Evolutionary conservation across 371 early-diverging fungal species (phyloP).

Genomic region (Quaeritorhiza haematococci): DNA sequence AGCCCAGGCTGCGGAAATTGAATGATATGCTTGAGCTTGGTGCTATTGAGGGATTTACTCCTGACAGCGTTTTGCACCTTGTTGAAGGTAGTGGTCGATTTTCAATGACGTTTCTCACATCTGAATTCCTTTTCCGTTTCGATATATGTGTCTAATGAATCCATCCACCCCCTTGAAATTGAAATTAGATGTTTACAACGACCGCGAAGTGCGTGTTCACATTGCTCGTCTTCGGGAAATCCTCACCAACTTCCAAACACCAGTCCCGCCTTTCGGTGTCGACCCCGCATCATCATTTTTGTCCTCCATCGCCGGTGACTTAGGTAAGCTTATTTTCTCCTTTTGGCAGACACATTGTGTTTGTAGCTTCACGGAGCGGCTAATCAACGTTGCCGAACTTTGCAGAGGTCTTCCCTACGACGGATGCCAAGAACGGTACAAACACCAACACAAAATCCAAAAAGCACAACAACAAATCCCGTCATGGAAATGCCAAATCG

Average conservation of each 20-base stretch:
- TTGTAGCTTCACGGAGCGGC: too few relatives aligned
- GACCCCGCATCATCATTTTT: slow-evolving; percentile 68
- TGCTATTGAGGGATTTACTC: slow-evolving; percentile 67
- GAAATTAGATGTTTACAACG: slow-evolving; percentile 68
- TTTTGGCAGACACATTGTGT: too few relatives aligned
- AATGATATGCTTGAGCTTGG: slow-evolving; percentile 34
- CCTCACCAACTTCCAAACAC: slow-evolving; percentile 69
- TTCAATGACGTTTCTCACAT: neutral
- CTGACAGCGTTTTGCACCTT: neutral
- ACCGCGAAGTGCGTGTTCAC: slow-evolving; percentile 86
- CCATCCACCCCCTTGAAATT: neutral
- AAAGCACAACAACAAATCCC: too few relatives aligned
- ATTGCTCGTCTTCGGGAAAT: slow-evolving; percentile 81
- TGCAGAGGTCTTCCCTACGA: slow-evolving; percentile 1
- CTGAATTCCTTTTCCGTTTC: too few relatives aligned
- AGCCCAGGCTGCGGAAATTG: neutral
- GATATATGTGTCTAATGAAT: too few relatives aligned
- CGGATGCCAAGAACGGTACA: slow-evolving; percentile 31
- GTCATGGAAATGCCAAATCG: too few relatives aligned
- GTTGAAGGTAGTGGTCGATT: neutral
- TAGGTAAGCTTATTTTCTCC: slow-evolving; percentile 44
- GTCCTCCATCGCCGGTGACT: slow-evolving; percentile 59
- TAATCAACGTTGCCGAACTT: neutral
- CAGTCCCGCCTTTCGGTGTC: slow-evolving; percentile 62
- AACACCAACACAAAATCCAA: too few relatives aligned